Base-by-base conservation (phyloP, 192 early-diverging fungal genomes). In the Coemansia asiatica region DNA sequence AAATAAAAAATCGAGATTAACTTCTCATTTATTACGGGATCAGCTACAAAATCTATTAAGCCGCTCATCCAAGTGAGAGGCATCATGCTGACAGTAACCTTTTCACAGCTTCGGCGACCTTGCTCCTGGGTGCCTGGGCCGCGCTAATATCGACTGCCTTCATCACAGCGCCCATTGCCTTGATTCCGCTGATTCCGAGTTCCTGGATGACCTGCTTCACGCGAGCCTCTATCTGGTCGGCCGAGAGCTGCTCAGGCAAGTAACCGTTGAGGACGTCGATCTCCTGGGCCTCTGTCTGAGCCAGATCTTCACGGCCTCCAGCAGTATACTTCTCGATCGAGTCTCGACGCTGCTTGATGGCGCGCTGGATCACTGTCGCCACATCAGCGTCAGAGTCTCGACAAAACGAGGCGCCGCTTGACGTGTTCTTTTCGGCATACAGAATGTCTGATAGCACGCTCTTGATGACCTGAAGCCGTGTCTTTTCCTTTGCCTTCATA, bases 131-230 rank as follows among this genome's bases (percentile, higher is more conserved):
- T 6, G 91, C 95, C 33, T 74, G 81, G 7, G 89, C 84, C 10
- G 87, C 69, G 65, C 89, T 90, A 44, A 94, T 68, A 7, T 81
- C 82, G 33, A 90, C 80, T 54, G 84, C 89, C 74, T 92, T 91
- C 91, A 97, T 95, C 22, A 97, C 87, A 38, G 85, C 84, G 23
- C 95, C 94, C 74, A 97, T 75, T 53, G 92, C 91, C 79, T 92
- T 94, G 28, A 83, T 63, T 6, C 86, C 76, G 21, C 87, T 89
- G 25, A 64, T 65, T 21, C 67, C 67, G 23, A 76, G 73, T 18
- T 55, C 54, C 56, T 66, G 56, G 29, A 88, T 87, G 12, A 85
- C 55, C 50, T 86, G 67, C 38, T 71, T 67, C 33, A 89, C 85
- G 13, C 87, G 75, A 0, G 60, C 76, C 65, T 87, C 88, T 56